Base-by-base conservation (phyloP, 2,329 filamentous ascomycete species). In the Calonectria crousiana region DNA sequence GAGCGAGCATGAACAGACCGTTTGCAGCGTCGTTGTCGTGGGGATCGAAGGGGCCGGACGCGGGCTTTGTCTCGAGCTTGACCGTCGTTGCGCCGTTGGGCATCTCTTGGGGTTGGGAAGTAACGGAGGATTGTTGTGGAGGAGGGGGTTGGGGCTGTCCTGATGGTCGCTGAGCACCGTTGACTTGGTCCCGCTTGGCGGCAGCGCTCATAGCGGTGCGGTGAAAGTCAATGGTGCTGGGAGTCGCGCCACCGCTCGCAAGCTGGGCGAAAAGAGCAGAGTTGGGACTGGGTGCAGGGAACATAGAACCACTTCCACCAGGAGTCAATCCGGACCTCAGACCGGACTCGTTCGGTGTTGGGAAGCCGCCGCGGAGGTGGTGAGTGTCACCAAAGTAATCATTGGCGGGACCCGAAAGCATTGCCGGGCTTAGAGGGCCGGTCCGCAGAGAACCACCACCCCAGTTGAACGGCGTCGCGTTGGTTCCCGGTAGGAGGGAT, bases 1-100 rank as follows among this genome's bases (percentile, higher is more conserved):
- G 93, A 1, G 97, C 96, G 73, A 99, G 89, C 90, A 98, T 93
- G 80, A 95, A 97, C 0, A 99, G 89, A 36, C 97, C 96, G 83
- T 98, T 98, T 67, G 96, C 97, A 53, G 96, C 97, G 86, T 98
- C 96, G 80, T 96, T 98, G 68, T 98, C 96, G 85, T 98, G 95
- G 52, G 95, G 94, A 73, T 96, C 94, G 82, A 95, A 97, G 6
- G 93, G 91, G 69, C 95, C 93, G 0, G 90, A 85, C 1, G 88
- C 82, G 14, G 89, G 85, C 79, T 89, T 92, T 18, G 85, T 72
- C 78, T 91, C 88, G 9, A 86, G 65, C 84, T 92, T 90, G 20
- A 85, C 80, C 8, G 80, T 78, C 10, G 83, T 75, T 32, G 78
- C 74, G 62, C 81, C 86, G 83, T 88, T 88, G 58, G 86, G 75